Evolutionary conservation across 352 stramenopile genomes (phyloP), one percentile per base, ranked within the genome.

Genomic region (Phytophthora cajani): DNA sequence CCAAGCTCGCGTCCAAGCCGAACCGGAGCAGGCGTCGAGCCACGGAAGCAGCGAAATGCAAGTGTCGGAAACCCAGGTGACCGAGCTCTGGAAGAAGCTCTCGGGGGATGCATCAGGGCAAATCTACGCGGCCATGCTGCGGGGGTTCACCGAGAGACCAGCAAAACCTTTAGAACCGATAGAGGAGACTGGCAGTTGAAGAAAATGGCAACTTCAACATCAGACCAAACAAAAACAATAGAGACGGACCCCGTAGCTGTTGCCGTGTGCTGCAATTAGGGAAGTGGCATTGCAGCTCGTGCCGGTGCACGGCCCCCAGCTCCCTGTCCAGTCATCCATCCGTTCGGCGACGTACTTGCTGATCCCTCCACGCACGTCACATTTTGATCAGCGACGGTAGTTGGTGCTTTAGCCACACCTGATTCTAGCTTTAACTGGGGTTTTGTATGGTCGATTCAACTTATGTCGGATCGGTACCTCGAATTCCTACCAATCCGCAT

Each of bases 1-100:
- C 19, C 30, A 10, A 36, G 8, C 42, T 11, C 30, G 30, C 30
- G 30, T 11, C 30, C 30, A 36, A 36, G 30, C 42, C 6, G 6
- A 42, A 12, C 7, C 12, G 27, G 32, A 52, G 11, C 27, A 67
- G 17, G n/a, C 23, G 17, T 25, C 38, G 17, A 65, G 61, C 32
- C 60, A 66, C 44, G 56, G 38, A 38, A 64, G 33, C 6, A 42
- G 46, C 38, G 54, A 71, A 14, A 11, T 38, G 2, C 27, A 57
- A 16, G 23, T 44, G 5, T 72, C 52, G 2, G 40, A 71, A 36
- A 19, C 30, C 21, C 8, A 63, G 1, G 42, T 74, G 17, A 55
- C 33, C 30, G 68, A 67, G 25, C 59, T 79, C 4, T 76, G 64
- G 58, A 76, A 65, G 61, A 75, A 53, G 19, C 64, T 79, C 2